Conservation (phyloP, 371 early-diverging fungal genomes). For the Circinella minor region DNA sequence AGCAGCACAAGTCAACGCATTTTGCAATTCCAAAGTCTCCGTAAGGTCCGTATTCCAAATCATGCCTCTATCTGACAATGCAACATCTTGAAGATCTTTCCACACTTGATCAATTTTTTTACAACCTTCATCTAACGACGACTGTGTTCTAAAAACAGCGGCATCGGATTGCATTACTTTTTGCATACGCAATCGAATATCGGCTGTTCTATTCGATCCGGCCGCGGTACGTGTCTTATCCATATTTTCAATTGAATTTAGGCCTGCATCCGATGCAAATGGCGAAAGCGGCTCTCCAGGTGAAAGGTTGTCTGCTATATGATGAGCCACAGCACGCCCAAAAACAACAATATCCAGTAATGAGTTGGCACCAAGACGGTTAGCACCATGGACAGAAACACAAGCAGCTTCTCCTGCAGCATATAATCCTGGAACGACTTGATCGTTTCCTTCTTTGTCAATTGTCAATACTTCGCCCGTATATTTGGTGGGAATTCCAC, state of each 20-base stretch:
- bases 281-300: constrained; percentile 88
- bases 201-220: constrained; percentile 84
- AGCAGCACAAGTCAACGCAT: constrained; percentile 94
- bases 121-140: constrained; percentile 82
- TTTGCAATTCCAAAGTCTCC: constrained; percentile 96
- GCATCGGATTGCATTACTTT: constrained; percentile 98
- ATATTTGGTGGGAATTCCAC: constrained; percentile 97
- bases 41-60: constrained; percentile 98
- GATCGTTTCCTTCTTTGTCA: constrained; percentile 75
- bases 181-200: constrained; percentile 94
- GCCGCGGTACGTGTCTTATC: constrained; percentile 89
- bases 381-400: constrained; percentile 97
- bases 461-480: constrained; percentile 93
- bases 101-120: constrained; percentile 87
- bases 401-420: constrained; percentile 96
- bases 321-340: constrained; percentile 95
- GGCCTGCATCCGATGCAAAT: constrained; percentile 86
- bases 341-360: constrained; percentile 97
- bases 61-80: constrained; percentile 90
- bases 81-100: constrained; percentile 79
- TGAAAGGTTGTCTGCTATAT: constrained; percentile 88
- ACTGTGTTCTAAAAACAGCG: constrained; percentile 96
- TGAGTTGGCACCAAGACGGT: constrained; percentile 97
- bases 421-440: constrained; percentile 91
- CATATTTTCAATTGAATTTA: constrained; percentile 87